Conservation (phyloP, 2,329 filamentous ascomycete species). For the Arthroderma sp. region DNA sequence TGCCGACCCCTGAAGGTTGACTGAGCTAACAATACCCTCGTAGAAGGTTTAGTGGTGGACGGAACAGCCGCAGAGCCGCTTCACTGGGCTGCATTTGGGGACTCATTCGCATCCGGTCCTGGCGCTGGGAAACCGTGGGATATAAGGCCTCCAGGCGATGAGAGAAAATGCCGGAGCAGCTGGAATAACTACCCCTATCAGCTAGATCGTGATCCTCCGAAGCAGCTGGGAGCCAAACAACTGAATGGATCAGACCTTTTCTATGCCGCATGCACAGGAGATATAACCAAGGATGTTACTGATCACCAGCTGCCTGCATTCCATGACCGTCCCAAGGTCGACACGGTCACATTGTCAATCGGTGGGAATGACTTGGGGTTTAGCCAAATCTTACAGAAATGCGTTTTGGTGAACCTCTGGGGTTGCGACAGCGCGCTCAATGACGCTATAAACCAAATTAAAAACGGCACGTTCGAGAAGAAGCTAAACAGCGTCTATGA, state of each 20-base stretch:
- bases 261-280: background rate
- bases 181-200: background rate
- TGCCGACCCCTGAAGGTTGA: no score
- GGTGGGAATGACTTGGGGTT: conserved; percentile 13
- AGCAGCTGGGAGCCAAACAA: background rate
- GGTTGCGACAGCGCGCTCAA: background rate
- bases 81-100: background rate
- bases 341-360: conserved; percentile 14
- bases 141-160: background rate
- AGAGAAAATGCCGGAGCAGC: background rate
- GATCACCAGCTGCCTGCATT: background rate
- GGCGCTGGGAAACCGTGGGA: background rate
- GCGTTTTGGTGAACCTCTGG: background rate
- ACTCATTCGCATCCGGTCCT: background rate
- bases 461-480: background rate
- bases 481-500: background rate
- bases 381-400: background rate
- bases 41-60: no score
- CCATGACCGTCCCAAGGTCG: background rate
- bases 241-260: background rate
- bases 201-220: background rate
- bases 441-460: background rate
- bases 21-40: no score
- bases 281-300: background rate
- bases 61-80: no score